phyloP scores from a whole-genome alignment of 495 filamentous ascomycete species.

The Glarea lozoyensis region DNA sequence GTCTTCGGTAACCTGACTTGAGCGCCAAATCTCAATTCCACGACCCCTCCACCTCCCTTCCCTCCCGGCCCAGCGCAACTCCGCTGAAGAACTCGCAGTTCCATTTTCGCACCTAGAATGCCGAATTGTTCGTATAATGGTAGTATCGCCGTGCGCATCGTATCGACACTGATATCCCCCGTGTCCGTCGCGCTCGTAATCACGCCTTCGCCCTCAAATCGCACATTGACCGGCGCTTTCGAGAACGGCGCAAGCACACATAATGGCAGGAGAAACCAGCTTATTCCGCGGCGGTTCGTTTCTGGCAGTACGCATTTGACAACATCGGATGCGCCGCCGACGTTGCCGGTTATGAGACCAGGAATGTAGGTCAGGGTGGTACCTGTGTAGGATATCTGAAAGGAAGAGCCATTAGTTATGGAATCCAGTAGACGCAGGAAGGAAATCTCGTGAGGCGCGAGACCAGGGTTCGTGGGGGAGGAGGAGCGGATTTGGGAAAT shows the following conservation, averaged over 20 bases:
- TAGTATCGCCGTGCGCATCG: slow-evolving; percentile 84
- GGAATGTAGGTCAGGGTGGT: slow-evolving; percentile 87
- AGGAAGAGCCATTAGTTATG: slow-evolving; percentile 87
- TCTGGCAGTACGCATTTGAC: slow-evolving; percentile 71
- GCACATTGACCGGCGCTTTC: slow-evolving; percentile 77
- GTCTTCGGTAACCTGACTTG: slow-evolving; percentile 92
- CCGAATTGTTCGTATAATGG: slow-evolving; percentile 86
- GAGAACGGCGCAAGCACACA: slow-evolving; percentile 90
- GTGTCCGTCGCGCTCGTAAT: slow-evolving; percentile 74
- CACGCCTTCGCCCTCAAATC: slow-evolving; percentile 85
- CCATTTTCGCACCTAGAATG: slow-evolving; percentile 70
- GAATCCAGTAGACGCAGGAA: slow-evolving; percentile 90
- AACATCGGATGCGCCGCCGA: slow-evolving; percentile 52
- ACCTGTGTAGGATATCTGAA: slow-evolving; percentile 93
- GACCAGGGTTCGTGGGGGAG: slow-evolving; percentile 75
- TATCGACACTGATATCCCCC: slow-evolving; percentile 86
- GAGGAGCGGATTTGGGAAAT: slow-evolving; percentile 87
- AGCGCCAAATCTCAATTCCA: slow-evolving; percentile 83
- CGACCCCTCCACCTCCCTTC: slow-evolving; percentile 77
- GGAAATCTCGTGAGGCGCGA: slow-evolving; percentile 86
- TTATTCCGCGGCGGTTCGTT: slow-evolving; percentile 67
- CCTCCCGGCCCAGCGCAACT: slow-evolving; percentile 67
- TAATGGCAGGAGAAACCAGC: slow-evolving; percentile 86
- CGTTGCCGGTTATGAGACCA: slow-evolving; percentile 80
- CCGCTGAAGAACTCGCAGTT: slow-evolving; percentile 71